Percentiles rank a stretch among this genome's conserved stretches.
Evolutionary conservation across 2,329 filamentous ascomycete genomes (phyloP).

Genomic region (Fusarium scirpi): DNA sequence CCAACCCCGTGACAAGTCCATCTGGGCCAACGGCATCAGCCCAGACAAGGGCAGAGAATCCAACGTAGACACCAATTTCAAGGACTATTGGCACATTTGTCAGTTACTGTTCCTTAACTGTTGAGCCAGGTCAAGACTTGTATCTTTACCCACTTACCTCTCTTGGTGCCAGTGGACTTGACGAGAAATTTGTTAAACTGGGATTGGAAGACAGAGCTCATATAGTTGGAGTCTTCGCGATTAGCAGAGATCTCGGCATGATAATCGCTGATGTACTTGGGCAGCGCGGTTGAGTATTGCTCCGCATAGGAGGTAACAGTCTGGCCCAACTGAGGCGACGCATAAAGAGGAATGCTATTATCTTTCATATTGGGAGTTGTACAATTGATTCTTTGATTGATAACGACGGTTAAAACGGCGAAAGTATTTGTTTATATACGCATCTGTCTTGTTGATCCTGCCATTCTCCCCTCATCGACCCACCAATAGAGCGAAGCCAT

Average conservation of each 20-base stretch:
- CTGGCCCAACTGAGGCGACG: conserved; percentile 55
- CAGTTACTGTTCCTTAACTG: neutral
- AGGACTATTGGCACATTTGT: conserved; percentile 53
- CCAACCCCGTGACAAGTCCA: conserved; percentile 60
- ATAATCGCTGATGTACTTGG: conserved; percentile 57
- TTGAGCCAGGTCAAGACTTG: neutral
- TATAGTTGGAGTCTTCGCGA: conserved; percentile 51
- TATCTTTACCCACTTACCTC: conserved; percentile 46
- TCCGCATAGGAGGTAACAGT: conserved; percentile 59
- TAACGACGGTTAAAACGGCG: neutral
- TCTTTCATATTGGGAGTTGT: conserved; percentile 54
- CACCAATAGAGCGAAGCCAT: conserved; percentile 29
- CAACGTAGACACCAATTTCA: conserved; percentile 62
- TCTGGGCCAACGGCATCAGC: conserved; percentile 59
- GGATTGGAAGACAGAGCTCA: conserved; percentile 58
- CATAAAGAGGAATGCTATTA: conserved; percentile 56
- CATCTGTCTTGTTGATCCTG: conserved; percentile 12
- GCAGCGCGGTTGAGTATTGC: conserved; percentile 57
- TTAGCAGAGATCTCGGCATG: conserved; percentile 50
- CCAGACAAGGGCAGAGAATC: conserved; percentile 63
- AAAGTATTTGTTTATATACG: conserved; percentile 5
- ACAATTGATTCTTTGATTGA: neutral
- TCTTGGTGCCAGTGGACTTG: conserved; percentile 56
- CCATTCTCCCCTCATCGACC: conserved; percentile 24
- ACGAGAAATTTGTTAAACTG: conserved; percentile 58